These are phyloP conservation scores for Gentiana dahurica DNA, from an alignment of 257 asterid species.

Conservation along the genomic window DNA sequence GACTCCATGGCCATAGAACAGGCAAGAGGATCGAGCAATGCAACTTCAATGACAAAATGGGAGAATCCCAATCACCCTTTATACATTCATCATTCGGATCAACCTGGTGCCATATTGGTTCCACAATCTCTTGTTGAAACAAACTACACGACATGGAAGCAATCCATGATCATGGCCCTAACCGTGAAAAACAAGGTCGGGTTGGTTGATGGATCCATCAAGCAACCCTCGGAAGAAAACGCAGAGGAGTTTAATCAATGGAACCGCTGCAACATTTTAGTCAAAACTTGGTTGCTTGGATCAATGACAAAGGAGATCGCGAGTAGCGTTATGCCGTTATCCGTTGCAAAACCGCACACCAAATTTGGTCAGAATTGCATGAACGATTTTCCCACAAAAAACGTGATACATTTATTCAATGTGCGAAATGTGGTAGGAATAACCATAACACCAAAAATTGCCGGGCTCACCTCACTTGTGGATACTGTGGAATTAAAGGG, in stretches of 20 bases:
- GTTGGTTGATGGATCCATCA: no score
- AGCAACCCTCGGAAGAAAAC: no score
- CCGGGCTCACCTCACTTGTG: background rate
- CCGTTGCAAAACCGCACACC: background rate
- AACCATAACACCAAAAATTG: no score
- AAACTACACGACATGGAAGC: background rate
- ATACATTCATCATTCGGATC: no score
- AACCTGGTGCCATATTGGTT: background rate
- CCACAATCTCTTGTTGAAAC: background rate
- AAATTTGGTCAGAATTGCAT: background rate
- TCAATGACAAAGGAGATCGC: background rate
- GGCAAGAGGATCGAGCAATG: no score
- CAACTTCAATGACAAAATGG: no score
- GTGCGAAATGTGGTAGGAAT: no score
- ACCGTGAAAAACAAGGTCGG: no score
- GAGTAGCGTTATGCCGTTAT: background rate
- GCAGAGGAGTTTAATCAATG: background rate
- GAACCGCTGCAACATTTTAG: background rate
- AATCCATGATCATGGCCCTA: no score
- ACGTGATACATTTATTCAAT: background rate
- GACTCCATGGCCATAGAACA: no score
- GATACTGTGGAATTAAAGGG: background rate
- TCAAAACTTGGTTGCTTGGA: background rate
- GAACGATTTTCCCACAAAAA: background rate
- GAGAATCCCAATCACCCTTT: background rate